phyloP scores from a whole-genome alignment of 169 alveolate species.

The Plasmodium malariae region DNA sequence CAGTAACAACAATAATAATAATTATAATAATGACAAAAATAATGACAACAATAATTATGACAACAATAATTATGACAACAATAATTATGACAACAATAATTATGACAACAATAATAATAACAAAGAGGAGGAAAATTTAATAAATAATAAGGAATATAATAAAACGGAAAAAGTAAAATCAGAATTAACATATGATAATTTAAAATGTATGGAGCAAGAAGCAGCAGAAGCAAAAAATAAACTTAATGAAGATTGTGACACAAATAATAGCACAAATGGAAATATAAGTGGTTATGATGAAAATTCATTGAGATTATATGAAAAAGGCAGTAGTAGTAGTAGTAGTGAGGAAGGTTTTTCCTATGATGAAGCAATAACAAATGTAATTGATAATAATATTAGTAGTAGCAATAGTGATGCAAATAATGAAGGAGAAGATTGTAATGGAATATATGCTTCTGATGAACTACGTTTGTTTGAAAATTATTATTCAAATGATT shows the following conservation, averaged over 20 bases:
- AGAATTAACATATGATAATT: constrained; percentile 68
- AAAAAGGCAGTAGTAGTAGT: constrained; percentile 34
- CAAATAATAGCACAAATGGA: constrained; percentile 16
- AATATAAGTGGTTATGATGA: constrained; percentile 18
- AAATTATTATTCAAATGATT: constrained; percentile 70
- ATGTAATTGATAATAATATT: constrained; percentile 69
- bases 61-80: background rate
- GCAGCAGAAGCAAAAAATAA: constrained; percentile 18
- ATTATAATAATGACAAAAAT: background rate
- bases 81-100: background rate
- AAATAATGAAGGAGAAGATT: constrained; percentile 50
- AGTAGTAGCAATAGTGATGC: constrained; percentile 20
- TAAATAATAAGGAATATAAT: background rate
- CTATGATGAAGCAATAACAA: constrained; percentile 57
- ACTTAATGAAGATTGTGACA: background rate
- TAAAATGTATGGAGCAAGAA: constrained; percentile 43
- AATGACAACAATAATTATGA: background rate
- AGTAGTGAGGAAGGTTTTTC: constrained; percentile 22
- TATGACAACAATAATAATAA: background rate
- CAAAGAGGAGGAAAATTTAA: background rate
- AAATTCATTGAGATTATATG: constrained; percentile 25
- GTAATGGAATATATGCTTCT: constrained; percentile 55
- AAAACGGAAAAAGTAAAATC: constrained; percentile 16
- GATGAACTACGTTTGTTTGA: constrained; percentile 65
- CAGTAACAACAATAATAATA: too few species aligned